Evolutionary conservation across 306 rosid species (phyloP), one percentile per base, ranked within the genome.

Genomic region (Mimosa bimucronata): DNA sequence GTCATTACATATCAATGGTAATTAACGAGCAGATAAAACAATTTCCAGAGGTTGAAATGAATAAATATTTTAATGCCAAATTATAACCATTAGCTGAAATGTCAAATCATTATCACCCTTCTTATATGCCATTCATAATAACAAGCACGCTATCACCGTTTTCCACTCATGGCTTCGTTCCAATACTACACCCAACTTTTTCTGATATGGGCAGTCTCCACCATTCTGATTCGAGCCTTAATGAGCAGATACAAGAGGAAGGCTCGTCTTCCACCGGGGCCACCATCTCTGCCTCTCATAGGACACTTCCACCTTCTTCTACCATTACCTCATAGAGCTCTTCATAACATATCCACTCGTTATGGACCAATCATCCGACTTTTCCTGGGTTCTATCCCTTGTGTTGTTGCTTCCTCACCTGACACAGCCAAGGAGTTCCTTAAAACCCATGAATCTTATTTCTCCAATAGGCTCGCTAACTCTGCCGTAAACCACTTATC

Each of bases 331-430:
- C 88, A 87, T 71, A 88, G 14, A 46, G 68, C 83, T 29, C 38
- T 87, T 50, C 82, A 74, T 62, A 80, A 58, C 21, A 84, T 89
- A 46, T 83, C 89, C 21, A 29, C 57, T 46, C 83, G 75, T 15
- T 80, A 89, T 31, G 91, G 91, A 45, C 86, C 91, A 5, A 45
- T 85, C 34, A 52, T 89, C 1, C 81, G 79, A 55, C 81, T 87
- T 55, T 83, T 52, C 64, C 75, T 89, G 7, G 93, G 93, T 65
- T 85, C 86, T 46, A 25, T 69, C 29, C 82, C 77, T 3, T 79
- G 88, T 53, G 71, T 89, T 25, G 65, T 89, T 31, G 90, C 77
- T 37, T 87, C 90, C 61, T 83, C 92, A 3, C 74, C 89, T 1
- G 77, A 84, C 57, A 76, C 69, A 2, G 92, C 90, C n/a, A 74